These are phyloP conservation scores for Kurtzmaniella quercitrusa DNA, from an alignment of 1,139 yeast genomes.

Conservation along the genomic window DNA sequence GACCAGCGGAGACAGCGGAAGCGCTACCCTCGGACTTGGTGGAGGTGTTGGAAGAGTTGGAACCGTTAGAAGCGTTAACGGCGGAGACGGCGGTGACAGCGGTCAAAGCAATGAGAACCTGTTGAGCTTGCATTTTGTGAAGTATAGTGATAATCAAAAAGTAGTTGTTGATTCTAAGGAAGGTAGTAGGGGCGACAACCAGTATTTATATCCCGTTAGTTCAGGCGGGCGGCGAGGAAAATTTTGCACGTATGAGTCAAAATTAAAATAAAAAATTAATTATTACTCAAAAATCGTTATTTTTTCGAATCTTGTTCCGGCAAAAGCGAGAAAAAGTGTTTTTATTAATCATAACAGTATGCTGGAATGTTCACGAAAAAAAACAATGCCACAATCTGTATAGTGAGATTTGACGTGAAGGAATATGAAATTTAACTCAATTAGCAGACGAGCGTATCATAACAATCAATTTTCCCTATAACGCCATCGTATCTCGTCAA, in stretches of 20 bases:
- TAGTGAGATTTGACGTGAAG: background rate
- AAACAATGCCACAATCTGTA: background rate
- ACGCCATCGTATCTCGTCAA: too few species aligned
- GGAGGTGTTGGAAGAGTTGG: conserved; percentile 25
- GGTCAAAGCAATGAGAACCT: conserved; percentile 42
- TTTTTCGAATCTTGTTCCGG: background rate
- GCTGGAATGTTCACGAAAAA: conserved; percentile 6
- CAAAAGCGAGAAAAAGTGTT: conserved; percentile 3
- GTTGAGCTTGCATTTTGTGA: conserved; percentile 42
- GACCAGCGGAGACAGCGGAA: conserved; percentile 31
- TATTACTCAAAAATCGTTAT: background rate
- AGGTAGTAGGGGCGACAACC: conserved; percentile 1
- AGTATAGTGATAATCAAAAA: conserved; percentile 5
- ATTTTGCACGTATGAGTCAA: conserved; percentile 7
- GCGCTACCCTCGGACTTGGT: conserved; percentile 21
- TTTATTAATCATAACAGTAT: conserved; percentile 4
- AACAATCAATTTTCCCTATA: too few species aligned
- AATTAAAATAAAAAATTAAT: conserved; percentile 1
- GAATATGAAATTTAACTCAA: background rate
- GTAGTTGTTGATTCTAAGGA: conserved; percentile 1
- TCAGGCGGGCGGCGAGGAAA: conserved; percentile 7
- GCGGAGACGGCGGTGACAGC: conserved; percentile 44
- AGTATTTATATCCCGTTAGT: conserved; percentile 5
- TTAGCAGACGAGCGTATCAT: background rate
- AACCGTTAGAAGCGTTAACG: conserved; percentile 33